These are phyloP conservation scores for Passalora sequoiae DNA, from an alignment of 2,329 filamentous ascomycete species.

Conservation along the genomic window DNA sequence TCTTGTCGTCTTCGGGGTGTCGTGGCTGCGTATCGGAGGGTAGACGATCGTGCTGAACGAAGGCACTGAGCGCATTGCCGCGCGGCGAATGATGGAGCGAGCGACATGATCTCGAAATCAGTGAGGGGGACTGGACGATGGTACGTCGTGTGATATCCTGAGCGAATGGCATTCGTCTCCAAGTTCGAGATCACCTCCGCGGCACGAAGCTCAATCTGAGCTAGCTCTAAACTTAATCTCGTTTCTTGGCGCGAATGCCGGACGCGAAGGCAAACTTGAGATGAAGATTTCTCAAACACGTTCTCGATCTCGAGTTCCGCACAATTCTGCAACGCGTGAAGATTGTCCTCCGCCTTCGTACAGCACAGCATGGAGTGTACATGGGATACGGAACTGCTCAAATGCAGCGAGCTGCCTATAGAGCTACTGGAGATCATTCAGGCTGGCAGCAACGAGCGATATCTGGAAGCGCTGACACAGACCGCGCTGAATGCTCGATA, in stretches of 20 bases:
- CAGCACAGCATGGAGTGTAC: slow-evolving; percentile 33
- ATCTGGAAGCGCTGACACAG: slow-evolving; percentile 66
- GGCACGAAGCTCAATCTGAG: too few species aligned
- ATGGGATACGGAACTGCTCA: slow-evolving; percentile 28
- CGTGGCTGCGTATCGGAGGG: slow-evolving; percentile 26
- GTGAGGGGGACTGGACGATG: too few species aligned
- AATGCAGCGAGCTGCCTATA: slow-evolving; percentile 55
- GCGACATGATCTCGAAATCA: slow-evolving; percentile 45
- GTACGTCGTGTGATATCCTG: too few species aligned
- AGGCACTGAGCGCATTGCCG: slow-evolving; percentile 41
- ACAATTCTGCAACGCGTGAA: too few species aligned
- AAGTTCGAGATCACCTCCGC: too few species aligned
- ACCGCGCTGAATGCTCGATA: slow-evolving; percentile 64
- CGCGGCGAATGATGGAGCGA: slow-evolving; percentile 40
- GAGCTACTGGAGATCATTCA: slow-evolving; percentile 65
- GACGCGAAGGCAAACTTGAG: too few species aligned
- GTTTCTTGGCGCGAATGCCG: too few species aligned
- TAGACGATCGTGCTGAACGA: slow-evolving; percentile 23
- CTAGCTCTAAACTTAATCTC: too few species aligned
- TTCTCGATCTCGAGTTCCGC: too few species aligned
- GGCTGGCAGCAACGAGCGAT: slow-evolving; percentile 54
- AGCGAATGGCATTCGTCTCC: too few species aligned
- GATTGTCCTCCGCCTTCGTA: too few species aligned
- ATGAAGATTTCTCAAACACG: too few species aligned
- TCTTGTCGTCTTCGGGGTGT: slow-evolving; percentile 22